A percentile compares a stretch with the other conserved stretches of the same genome.
phyloP scores from a whole-genome alignment of 2,329 filamentous ascomycete genomes.

The Colletotrichum camelliae region DNA sequence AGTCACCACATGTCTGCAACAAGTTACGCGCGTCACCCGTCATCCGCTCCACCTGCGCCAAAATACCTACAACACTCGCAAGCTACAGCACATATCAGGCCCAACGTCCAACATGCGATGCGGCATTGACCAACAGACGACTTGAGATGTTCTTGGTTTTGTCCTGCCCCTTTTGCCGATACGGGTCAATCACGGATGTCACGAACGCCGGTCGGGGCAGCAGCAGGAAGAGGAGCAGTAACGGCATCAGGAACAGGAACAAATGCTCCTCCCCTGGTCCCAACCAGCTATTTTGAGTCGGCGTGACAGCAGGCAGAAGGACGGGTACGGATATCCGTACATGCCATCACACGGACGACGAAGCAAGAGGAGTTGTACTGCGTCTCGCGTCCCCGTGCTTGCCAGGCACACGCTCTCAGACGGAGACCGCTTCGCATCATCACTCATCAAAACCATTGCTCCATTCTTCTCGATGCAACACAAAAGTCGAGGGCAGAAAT shows the following conservation, averaged over 20 bases:
- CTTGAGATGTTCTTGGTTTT: background rate
- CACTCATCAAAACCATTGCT: background rate
- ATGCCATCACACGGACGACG: background rate
- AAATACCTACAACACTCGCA: background rate
- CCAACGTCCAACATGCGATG: background rate
- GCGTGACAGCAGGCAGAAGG: background rate
- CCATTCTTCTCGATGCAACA: slow-evolving; percentile 16
- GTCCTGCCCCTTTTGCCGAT: background rate
- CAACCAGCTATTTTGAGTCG: background rate
- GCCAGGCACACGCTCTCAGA: background rate
- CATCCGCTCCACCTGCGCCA: slow-evolving; percentile 9
- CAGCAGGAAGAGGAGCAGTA: background rate
- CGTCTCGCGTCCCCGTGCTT: slow-evolving; percentile 1
- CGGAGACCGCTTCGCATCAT: slow-evolving; percentile 8
- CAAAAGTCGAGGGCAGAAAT: slow-evolving; percentile 1
- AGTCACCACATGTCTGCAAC: slow-evolving; percentile 15
- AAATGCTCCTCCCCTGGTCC: slow-evolving; percentile 4
- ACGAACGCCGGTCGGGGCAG: background rate
- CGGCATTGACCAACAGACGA: background rate
- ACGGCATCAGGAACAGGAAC: background rate
- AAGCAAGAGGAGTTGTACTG: background rate
- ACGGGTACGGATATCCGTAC: background rate
- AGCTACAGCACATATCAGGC: background rate
- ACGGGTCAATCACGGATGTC: background rate
- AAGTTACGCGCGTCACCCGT: slow-evolving; percentile 17